Percentiles rank a stretch among this genome's conserved stretches.
phyloP scores from a whole-genome alignment of 129 eudicot genomes.

The Escallonia rubra region DNA sequence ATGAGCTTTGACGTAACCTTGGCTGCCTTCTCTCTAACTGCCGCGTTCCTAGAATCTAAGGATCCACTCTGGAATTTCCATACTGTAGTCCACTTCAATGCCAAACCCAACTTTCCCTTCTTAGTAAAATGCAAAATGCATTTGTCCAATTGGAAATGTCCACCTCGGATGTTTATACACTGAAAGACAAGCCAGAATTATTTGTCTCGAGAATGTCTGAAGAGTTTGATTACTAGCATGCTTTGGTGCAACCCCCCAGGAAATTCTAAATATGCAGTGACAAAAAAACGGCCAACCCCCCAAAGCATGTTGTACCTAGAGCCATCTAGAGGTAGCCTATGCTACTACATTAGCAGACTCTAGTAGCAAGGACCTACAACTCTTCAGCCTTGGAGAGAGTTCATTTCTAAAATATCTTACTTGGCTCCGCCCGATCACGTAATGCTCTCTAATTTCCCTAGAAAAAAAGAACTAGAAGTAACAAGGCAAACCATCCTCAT shows the following conservation, averaged over 20 bases:
- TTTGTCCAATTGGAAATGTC: background rate
- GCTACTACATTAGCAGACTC: constrained; percentile 7
- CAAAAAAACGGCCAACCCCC: constrained; percentile 1
- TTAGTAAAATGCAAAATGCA: constrained; percentile 1
- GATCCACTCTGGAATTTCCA: background rate
- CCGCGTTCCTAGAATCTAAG: background rate
- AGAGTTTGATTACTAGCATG: background rate
- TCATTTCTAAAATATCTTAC: constrained; percentile 13
- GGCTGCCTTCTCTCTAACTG: background rate
- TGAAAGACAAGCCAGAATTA: background rate
- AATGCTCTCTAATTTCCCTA: constrained; percentile 3
- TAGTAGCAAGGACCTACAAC: constrained; percentile 8
- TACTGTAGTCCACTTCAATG: background rate
- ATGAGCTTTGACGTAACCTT: background rate
- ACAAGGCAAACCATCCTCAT: constrained; percentile 11
- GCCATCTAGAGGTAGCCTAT: background rate
- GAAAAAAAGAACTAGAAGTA: constrained; percentile 8
- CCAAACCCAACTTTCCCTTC: background rate
- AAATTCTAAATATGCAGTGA: constrained; percentile 2
- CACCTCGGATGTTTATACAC: background rate
- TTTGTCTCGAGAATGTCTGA: background rate
- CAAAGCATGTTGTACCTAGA: background rate
- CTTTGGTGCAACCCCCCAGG: background rate
- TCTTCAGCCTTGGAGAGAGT: constrained; percentile 19
- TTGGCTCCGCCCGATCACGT: constrained; percentile 8